Evolutionary conservation across 306 rosid species (phyloP).

Genomic region (Fragaria vesca): DNA sequence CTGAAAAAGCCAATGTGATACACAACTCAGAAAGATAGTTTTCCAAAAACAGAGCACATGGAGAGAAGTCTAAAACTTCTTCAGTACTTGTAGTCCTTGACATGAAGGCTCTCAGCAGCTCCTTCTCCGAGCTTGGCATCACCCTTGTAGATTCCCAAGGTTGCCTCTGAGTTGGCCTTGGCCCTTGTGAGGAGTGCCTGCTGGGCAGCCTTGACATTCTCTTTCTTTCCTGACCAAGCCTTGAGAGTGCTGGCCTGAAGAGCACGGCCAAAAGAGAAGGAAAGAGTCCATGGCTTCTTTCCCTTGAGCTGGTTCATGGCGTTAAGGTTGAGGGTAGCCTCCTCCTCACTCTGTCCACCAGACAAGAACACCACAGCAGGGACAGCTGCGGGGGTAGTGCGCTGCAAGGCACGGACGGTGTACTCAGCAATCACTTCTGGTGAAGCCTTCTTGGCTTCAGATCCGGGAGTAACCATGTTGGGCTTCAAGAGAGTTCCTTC

Average conservation of each 20-base stretch:
- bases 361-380: constrained; percentile 80
- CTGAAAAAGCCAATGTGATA: constrained; percentile 15
- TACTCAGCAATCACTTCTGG: constrained; percentile 67
- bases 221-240: constrained; percentile 74
- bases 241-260: constrained; percentile 88
- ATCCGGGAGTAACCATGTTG: constrained; percentile 90
- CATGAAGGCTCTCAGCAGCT: constrained; percentile 74
- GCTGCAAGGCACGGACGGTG: constrained; percentile 61
- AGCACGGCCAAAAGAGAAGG: constrained; percentile 85
- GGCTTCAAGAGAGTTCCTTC: constrained; percentile 91
- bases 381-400: constrained; percentile 73
- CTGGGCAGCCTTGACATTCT: constrained; percentile 57
- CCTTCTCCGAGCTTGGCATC: constrained; percentile 61
- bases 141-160: constrained; percentile 73
- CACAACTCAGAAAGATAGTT: constrained; percentile 1
- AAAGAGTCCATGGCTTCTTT: constrained; percentile 80
- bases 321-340: constrained; percentile 68
- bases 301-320: constrained; percentile 77
- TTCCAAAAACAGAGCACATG: constrained; percentile 14
- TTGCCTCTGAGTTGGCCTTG: constrained; percentile 81
- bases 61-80: not conserved
- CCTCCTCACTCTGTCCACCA: constrained; percentile 94
- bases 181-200: constrained; percentile 68
- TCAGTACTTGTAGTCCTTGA: constrained; percentile 62
- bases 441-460: constrained; percentile 51